phyloP scores from a whole-genome alignment of 495 filamentous ascomycete species.

The Beverwykella pulmonaria region DNA sequence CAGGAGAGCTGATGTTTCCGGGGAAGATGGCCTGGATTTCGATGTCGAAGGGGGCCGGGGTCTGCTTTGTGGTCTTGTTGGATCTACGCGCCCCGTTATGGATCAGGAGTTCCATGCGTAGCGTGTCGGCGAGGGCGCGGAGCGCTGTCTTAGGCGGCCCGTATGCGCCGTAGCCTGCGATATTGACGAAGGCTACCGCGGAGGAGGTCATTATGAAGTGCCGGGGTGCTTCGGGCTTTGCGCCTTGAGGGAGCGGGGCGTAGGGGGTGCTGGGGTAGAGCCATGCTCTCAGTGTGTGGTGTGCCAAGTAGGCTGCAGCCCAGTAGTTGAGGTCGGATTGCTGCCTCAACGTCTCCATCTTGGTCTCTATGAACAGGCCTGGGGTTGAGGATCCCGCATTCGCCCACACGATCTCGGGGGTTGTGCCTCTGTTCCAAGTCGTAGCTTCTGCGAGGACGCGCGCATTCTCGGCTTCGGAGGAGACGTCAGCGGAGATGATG shows the following conservation, averaged over 20 bases:
- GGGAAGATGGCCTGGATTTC: slow-evolving; percentile 84
- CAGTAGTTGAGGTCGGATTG: slow-evolving; percentile 95
- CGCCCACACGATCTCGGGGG: slow-evolving; percentile 90
- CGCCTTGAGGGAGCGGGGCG: slow-evolving; percentile 41
- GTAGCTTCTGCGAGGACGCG: slow-evolving; percentile 71
- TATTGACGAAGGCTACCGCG: slow-evolving; percentile 69
- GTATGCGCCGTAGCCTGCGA: slow-evolving; percentile 86
- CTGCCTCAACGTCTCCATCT: slow-evolving; percentile 62
- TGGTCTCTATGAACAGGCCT: slow-evolving; percentile 74
- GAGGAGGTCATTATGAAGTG: slow-evolving; percentile 91
- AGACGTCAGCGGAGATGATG: slow-evolving; percentile 83
- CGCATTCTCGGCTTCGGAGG: slow-evolving; percentile 64
- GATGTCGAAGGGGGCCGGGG: slow-evolving; percentile 58
- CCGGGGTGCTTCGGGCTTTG: slow-evolving; percentile 50
- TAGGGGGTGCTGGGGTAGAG: slow-evolving; percentile 51
- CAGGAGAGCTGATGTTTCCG: slow-evolving; percentile 75
- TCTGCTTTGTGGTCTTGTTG: slow-evolving; percentile 42
- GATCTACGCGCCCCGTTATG: slow-evolving; percentile 68
- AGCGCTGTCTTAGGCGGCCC: slow-evolving; percentile 84
- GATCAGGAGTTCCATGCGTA: slow-evolving; percentile 80
- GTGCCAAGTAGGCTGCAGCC: slow-evolving; percentile 83
- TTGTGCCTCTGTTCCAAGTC: slow-evolving; percentile 75
- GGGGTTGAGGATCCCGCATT: slow-evolving; percentile 79
- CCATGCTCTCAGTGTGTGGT: slow-evolving; percentile 66
- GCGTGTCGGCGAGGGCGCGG: slow-evolving; percentile 76